These are phyloP conservation scores for Lachancea nothofagi DNA, from an alignment of 805 yeast species.

Conservation along the genomic window DNA sequence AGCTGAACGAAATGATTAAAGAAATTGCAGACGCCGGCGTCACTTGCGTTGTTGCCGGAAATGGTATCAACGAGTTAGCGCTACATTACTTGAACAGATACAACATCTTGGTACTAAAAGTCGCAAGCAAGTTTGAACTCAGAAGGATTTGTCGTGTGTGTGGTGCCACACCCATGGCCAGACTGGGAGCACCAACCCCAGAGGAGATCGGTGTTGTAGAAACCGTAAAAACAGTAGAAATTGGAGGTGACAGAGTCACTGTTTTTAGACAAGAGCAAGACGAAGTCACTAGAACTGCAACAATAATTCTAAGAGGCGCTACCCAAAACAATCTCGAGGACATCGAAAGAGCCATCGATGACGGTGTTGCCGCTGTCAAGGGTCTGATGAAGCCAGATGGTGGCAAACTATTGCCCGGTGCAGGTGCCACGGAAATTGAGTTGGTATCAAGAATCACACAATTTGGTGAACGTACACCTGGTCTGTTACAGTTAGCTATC, in stretches of 20 bases:
- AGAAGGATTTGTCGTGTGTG: slow-evolving; percentile 93
- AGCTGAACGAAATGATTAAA: slow-evolving; percentile 77
- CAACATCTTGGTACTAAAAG: slow-evolving; percentile 77
- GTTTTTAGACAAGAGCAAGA: slow-evolving; percentile 72
- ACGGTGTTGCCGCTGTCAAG: slow-evolving; percentile 89
- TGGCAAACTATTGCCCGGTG: slow-evolving; percentile 81
- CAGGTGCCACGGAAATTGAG: slow-evolving; percentile 92
- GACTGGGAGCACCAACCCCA: slow-evolving; percentile 91
- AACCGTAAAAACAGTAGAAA: slow-evolving; percentile 82
- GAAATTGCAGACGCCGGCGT: slow-evolving; percentile 82
- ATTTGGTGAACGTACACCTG: slow-evolving; percentile 92
- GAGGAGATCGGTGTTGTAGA: slow-evolving; percentile 91
- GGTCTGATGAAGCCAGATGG: slow-evolving; percentile 80
- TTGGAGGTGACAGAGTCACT: slow-evolving; percentile 97
- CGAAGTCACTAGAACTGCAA: slow-evolving; percentile 72
- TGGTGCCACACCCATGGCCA: slow-evolving; percentile 93
- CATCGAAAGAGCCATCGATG: slow-evolving; percentile 94
- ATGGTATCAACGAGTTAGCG: slow-evolving; percentile 88
- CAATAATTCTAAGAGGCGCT: slow-evolving; percentile 93
- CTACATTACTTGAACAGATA: slow-evolving; percentile 87
- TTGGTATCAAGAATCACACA: slow-evolving; percentile 71
- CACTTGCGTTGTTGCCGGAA: slow-evolving; percentile 87
- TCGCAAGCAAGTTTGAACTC: slow-evolving; percentile 89
- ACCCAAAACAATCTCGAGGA: slow-evolving; percentile 91
- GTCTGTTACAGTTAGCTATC: slow-evolving; percentile 86